These are phyloP conservation scores for Ceratocystis lukuohia DNA, from an alignment of 2,329 filamentous ascomycete genomes.

Conservation along the genomic window DNA sequence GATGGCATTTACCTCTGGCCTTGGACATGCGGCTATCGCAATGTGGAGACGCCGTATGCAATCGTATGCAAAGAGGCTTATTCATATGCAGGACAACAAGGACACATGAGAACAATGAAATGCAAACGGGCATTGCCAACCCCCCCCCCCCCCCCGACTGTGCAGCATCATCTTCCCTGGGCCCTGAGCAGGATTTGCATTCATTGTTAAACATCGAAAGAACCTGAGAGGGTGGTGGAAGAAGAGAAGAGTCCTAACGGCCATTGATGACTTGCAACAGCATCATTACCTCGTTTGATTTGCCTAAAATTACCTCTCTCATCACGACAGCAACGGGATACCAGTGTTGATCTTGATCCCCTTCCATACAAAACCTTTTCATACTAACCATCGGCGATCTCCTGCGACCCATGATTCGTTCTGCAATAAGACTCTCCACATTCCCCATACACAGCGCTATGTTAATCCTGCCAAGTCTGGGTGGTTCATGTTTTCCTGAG, in stretches of 20 bases:
- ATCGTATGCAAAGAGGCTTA: not conserved
- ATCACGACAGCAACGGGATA: not conserved
- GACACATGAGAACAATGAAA: not conserved
- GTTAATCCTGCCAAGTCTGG: not conserved
- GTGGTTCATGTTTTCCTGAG: not conserved
- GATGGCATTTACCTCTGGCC: not conserved
- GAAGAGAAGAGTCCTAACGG: too few species aligned
- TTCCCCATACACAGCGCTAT: not conserved
- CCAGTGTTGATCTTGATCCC: not conserved
- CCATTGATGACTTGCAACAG: not conserved
- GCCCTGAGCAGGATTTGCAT: not conserved
- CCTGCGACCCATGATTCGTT: not conserved
- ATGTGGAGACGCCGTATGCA: not conserved
- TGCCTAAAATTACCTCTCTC: not conserved
- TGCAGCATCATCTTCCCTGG: too few species aligned
- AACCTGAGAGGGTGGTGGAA: not conserved
- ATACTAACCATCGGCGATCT: not conserved
- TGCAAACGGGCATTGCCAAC: not conserved
- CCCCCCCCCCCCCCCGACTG: too few species aligned
- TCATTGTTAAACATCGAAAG: not conserved
- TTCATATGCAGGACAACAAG: too few species aligned
- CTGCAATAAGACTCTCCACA: not conserved
- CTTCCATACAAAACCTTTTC: not conserved
- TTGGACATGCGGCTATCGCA: not conserved
- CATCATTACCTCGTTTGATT: not conserved